phyloP scores from a whole-genome alignment of 306 rosid species.

The Psophocarpus tetragonolobus region DNA sequence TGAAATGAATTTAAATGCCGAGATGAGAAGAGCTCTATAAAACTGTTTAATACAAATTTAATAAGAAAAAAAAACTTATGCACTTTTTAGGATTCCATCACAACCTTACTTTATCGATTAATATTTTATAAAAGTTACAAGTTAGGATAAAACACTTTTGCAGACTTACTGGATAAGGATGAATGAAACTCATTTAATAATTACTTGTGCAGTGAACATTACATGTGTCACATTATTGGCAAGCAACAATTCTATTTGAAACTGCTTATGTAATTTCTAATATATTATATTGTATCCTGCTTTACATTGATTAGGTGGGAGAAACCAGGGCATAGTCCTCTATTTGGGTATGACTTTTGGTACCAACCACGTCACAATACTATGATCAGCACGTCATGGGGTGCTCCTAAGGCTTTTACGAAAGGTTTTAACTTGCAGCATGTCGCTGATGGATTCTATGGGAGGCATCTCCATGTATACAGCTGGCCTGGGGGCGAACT shows the following conservation, averaged over 20 bases:
- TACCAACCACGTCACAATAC: constrained; percentile 89
- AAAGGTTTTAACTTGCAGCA: constrained; percentile 81
- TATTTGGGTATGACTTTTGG: constrained; percentile 95
- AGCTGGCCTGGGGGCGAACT: constrained; percentile 93
- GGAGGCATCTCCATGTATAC: constrained; percentile 88
- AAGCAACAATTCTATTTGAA: neutral
- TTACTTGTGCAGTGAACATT: neutral
- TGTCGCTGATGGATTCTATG: constrained; percentile 77
- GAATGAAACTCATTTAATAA: neutral
- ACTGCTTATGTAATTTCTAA: constrained; percentile 5
- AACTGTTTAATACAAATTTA: too few species aligned
- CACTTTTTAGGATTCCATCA: too few species aligned
- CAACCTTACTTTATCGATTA: too few species aligned
- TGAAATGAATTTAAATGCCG: neutral
- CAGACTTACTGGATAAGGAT: too few species aligned
- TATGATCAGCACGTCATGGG: constrained; percentile 98
- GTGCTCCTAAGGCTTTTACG: constrained; percentile 89
- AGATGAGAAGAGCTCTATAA: neutral
- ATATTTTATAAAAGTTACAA: too few species aligned
- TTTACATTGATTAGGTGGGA: constrained; percentile 70
- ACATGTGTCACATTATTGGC: neutral
- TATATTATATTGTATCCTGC: constrained; percentile 15
- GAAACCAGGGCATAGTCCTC: constrained; percentile 90
- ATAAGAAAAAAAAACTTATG: too few species aligned
- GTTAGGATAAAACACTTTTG: too few species aligned